Evolutionary conservation across 257 asterid species (phyloP), one percentile per base, ranked within the genome.

Genomic region (Solanum neorickii): DNA sequence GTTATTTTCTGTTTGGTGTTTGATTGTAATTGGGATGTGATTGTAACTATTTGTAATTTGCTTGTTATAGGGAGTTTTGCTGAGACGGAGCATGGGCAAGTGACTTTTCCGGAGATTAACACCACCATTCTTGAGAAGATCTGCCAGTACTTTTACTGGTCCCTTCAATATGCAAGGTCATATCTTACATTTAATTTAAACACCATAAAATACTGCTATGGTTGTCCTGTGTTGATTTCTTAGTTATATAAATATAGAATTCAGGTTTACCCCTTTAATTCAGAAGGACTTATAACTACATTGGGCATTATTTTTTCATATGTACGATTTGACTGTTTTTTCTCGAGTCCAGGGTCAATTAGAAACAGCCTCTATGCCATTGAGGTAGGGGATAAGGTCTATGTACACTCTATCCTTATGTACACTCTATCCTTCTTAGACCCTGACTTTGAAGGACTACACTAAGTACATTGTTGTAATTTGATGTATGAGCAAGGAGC

Each of bases 91-190:
- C 96, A 90, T 82, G 92, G 99, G 37, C 97, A 93, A 90, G 98
- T 95, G 87, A 94, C 94, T 21, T 97, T 95, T 88, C 99, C 98
- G 3, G 98, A 97, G 94, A 97, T 97, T 87, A 94, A 97, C 91
- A 94, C 99, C 75, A 87, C 92, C 31, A 92, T 97, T 91, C 93
- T 97, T 86, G 99, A 97, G 94, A 97, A 97, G 92, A 95, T 93
- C 86, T 95, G 98, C 91, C 99, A 96, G 93, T 97, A 97, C 90
- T 95, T 97, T 85, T 93, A 97, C 91, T 97, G 99, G 99, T 94
- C 98, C 88, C 99, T 95, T 88, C 98, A 95, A 84, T 97, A 97
- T 89, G 98, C 99, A 84, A 97, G 98, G 98, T 95, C 49, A 12
- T 69, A 83, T 89, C 39, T 60, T 56, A 31, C 44, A 77, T 62